phyloP scores from a whole-genome alignment of 2,329 filamentous ascomycete genomes.

The Aspergillus spinulosporus region DNA sequence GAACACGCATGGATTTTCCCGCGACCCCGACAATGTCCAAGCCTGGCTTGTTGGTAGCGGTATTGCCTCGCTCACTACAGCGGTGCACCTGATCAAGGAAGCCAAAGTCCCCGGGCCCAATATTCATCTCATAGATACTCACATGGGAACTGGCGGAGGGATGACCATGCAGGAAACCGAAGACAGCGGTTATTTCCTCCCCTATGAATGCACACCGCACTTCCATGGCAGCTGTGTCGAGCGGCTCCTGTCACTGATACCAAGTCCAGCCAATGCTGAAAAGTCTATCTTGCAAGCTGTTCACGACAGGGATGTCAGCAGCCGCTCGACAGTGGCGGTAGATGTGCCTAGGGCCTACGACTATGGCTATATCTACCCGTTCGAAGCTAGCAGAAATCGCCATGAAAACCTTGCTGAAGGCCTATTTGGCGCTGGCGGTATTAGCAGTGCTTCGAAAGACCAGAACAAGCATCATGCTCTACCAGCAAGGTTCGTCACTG shows the following conservation, averaged over 20 bases:
- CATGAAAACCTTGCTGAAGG: not conserved
- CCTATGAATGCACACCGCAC: slow-evolving; percentile 36
- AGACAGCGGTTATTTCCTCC: slow-evolving; percentile 37
- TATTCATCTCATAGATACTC: slow-evolving; percentile 39
- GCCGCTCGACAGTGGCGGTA: too few relatives aligned
- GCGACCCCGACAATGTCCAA: slow-evolving; percentile 20
- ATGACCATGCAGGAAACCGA: slow-evolving; percentile 28
- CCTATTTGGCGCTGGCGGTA: slow-evolving; percentile 3
- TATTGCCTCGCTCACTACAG: slow-evolving; percentile 38
- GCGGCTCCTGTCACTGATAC: slow-evolving; percentile 29
- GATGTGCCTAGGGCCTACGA: too few relatives aligned
- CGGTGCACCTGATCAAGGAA: slow-evolving; percentile 40
- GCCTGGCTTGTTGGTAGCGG: slow-evolving; percentile 43
- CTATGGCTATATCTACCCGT: too few relatives aligned
- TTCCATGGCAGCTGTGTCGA: slow-evolving; percentile 38
- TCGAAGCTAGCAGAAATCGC: slow-evolving; percentile 25
- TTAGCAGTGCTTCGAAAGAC: too few relatives aligned
- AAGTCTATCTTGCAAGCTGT: too few relatives aligned
- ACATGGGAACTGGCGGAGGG: slow-evolving; percentile 33
- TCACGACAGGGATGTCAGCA: too few relatives aligned
- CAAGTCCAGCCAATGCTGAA: too few relatives aligned
- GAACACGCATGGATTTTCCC: not conserved
- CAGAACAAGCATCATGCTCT: slow-evolving; percentile 9
- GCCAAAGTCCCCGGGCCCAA: slow-evolving; percentile 34
- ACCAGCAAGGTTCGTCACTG: slow-evolving; percentile 4